Base-by-base conservation (phyloP, 2,329 filamentous ascomycete genomes). In the Tolypocladium sp. region DNA sequence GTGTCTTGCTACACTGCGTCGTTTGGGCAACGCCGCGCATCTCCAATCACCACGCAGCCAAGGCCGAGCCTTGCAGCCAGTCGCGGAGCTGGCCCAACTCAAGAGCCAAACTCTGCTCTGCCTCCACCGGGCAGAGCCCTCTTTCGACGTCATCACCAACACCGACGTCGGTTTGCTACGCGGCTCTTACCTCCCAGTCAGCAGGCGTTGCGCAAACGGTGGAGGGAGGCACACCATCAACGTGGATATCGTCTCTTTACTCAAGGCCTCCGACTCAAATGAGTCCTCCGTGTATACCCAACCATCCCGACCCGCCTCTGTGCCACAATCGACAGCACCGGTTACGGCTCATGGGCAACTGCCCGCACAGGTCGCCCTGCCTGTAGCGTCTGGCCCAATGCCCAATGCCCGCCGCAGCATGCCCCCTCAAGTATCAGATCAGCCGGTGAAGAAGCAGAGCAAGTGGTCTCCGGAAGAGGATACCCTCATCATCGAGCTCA, bases 391-490 rank as follows among this genome's bases (percentile, higher is more conserved):
- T 58, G 66, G 69, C 58, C 64, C 68, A 56, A 69, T 71, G 66
- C 62, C 68, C 27, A 65, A 66, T 63, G 69, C 62, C 60, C 66
- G 70, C 59, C 70, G 71, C 64, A 68, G 66, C 57, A 71, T 73
- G 67, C 67, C 70, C 57, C 72, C 82, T 38, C 82, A 86, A 69
- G 76, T 77, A 20, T 71, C 78, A 38, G 82, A 86, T 66, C 89
- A 87, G 42, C 91, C 90, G 25, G 90, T 91, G 40, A 96, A 94
- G 78, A 95, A 93, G 76, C 92, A 97, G 74, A 96, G 91, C 70
- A 97, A 97, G 75, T 97, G 94, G 94, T 95, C 91, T 6, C 81
- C 89, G 1, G 91, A 97, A 62, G 93, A 97, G 73, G 92, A 97
- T 73, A 85, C 89, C n/a, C 78, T 94, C 55, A 96, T 96, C 67